phyloP scores from a whole-genome alignment of 1,139 yeast species.

The Sugiyamaella sp. region DNA sequence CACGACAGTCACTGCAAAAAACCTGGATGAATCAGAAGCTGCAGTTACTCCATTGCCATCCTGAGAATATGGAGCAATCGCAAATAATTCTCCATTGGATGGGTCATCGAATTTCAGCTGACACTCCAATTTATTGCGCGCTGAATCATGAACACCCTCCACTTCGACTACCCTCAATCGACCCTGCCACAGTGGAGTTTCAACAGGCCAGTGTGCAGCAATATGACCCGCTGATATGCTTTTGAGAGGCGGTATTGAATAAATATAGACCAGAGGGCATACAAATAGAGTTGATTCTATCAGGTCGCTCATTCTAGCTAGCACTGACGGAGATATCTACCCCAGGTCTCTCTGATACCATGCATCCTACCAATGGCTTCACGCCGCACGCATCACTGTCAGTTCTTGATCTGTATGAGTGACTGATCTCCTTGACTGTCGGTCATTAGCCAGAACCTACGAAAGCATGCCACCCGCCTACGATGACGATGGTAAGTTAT shows the following conservation, averaged over 20 bases:
- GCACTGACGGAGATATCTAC: neutral
- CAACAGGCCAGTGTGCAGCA: conserved; percentile 44
- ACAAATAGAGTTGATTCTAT: conserved; percentile 27
- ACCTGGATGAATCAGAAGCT: conserved; percentile 41
- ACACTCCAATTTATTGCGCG: conserved; percentile 32
- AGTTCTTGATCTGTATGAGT: too few species aligned
- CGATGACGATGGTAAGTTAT: conserved; percentile 29
- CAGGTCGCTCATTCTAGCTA: conserved; percentile 8
- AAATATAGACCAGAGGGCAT: conserved; percentile 32
- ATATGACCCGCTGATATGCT: conserved; percentile 34
- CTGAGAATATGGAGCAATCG: conserved; percentile 39
- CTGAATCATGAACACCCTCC: conserved; percentile 21
- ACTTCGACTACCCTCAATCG: conserved; percentile 40
- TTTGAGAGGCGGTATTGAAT: conserved; percentile 43
- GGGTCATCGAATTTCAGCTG: conserved; percentile 40
- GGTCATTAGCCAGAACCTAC: too few species aligned
- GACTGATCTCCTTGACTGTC: too few species aligned
- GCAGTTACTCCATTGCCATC: conserved; percentile 39
- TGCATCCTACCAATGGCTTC: neutral
- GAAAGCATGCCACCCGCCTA: conserved; percentile 14
- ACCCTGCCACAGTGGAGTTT: conserved; percentile 46
- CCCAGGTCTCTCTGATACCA: neutral
- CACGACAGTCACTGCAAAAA: conserved; percentile 41
- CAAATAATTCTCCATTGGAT: conserved; percentile 41
- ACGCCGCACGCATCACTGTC: neutral